Evolutionary conservation across 345 rosid genomes (phyloP).

Genomic region (Acer negundo): DNA sequence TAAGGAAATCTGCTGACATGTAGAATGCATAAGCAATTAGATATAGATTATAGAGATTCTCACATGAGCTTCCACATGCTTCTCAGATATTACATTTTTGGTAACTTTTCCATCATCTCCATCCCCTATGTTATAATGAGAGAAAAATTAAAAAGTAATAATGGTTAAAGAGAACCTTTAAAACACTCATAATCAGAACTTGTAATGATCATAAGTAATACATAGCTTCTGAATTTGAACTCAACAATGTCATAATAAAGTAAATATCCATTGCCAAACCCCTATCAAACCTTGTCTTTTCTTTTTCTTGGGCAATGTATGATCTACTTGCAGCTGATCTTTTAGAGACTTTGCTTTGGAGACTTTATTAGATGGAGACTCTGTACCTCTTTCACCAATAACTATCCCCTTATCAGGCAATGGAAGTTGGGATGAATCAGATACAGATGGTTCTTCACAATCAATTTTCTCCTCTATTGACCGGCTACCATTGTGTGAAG

Average conservation of each 20-base stretch:
- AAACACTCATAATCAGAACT: too few species aligned
- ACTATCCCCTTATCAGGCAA: slow-evolving; percentile 22
- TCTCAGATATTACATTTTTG: slow-evolving; percentile 26
- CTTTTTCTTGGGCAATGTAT: slow-evolving; percentile 33
- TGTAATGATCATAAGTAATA: too few species aligned
- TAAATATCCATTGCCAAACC: slow-evolving; percentile 3
- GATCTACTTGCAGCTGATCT: slow-evolving; percentile 28
- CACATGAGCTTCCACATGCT: slow-evolving; percentile 38
- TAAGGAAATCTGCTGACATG: background rate
- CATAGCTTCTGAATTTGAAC: background rate
- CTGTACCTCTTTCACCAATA: slow-evolving; percentile 22
- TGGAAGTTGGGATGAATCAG: slow-evolving; percentile 27
- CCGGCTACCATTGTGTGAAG: slow-evolving; percentile 44
- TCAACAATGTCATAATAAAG: background rate
- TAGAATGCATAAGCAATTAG: slow-evolving; percentile 7
- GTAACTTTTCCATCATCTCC: slow-evolving; percentile 30
- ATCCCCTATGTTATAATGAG: slow-evolving; percentile 38
- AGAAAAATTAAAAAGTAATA: background rate
- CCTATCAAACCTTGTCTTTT: slow-evolving; percentile 39
- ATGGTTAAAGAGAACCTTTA: too few species aligned
- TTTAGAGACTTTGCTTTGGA: slow-evolving; percentile 33
- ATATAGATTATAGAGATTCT: slow-evolving; percentile 26
- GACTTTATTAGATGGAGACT: slow-evolving; percentile 23
- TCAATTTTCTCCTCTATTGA: slow-evolving; percentile 28
- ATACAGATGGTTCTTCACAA: slow-evolving; percentile 25